phyloP scores from a whole-genome alignment of 179 eudicot genomes.

The Silene coronaria region DNA sequence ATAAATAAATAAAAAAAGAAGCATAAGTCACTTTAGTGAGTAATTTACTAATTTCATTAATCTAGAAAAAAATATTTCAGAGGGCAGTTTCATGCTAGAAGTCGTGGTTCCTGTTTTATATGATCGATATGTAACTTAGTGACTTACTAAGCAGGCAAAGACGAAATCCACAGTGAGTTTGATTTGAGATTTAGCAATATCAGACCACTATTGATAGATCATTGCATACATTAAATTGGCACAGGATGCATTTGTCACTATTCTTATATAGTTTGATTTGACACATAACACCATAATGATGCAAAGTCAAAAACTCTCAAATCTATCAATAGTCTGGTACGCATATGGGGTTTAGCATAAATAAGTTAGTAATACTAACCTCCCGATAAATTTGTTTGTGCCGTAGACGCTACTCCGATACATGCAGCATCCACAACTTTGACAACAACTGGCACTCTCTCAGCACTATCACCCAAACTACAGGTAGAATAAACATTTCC shows the following conservation, averaged over 20 bases:
- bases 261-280: not conserved
- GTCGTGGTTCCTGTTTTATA: not conserved
- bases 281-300: not conserved
- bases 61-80: not conserved
- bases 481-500: conserved; percentile 39
- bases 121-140: not conserved
- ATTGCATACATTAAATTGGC: not conserved
- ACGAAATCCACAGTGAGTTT: not conserved
- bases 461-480: conserved; percentile 45
- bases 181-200: not conserved
- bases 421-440: conserved; percentile 68
- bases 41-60: not conserved
- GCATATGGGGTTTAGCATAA: not conserved
- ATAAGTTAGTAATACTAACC: conserved; percentile 33
- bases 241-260: not conserved
- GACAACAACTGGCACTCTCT: conserved; percentile 64
- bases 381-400: conserved; percentile 30
- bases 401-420: conserved; percentile 38
- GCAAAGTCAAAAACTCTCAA: not conserved
- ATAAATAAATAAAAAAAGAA: too few relatives aligned
- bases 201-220: not conserved
- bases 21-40: too few relatives aligned
- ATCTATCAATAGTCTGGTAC: conserved; percentile 4
- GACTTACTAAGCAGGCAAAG: not conserved
- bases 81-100: not conserved